Evolutionary conservation across 1,284 basidiomycete genomes (phyloP).

Genomic region (Sporisorium graminicola): DNA sequence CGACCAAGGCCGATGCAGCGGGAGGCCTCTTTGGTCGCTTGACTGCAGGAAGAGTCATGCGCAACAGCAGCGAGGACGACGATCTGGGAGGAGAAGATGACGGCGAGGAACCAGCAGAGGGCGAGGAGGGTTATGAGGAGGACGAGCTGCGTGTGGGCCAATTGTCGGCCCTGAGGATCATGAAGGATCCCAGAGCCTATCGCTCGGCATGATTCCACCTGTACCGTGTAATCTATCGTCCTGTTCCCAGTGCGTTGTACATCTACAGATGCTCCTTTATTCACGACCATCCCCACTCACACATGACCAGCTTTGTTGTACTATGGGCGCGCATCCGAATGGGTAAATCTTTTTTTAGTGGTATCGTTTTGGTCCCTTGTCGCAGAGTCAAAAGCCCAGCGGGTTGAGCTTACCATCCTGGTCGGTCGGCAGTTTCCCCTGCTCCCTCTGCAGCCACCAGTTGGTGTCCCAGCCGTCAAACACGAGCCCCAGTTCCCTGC

Average conservation of each 20-base stretch:
- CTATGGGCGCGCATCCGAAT: not conserved
- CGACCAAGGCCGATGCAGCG: conserved; percentile 17
- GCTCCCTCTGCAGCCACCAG: conserved; percentile 54
- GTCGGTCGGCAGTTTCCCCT: conserved; percentile 21
- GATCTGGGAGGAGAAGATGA: conserved; percentile 63
- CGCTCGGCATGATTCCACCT: conserved; percentile 39
- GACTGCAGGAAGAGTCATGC: conserved; percentile 33
- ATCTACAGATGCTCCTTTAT: not conserved
- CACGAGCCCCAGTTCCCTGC: conserved; percentile 48
- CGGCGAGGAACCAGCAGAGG: conserved; percentile 30
- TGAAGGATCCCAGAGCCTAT: conserved; percentile 62
- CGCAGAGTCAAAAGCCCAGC: conserved; percentile 14
- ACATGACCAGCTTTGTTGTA: conserved; percentile 1
- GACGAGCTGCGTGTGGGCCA: conserved; percentile 53
- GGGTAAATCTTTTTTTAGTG: too few relatives aligned
- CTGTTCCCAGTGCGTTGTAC: not conserved
- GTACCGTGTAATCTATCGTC: conserved; percentile 3
- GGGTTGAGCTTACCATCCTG: conserved; percentile 24
- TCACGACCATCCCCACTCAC: not conserved
- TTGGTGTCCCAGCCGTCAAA: conserved; percentile 59
- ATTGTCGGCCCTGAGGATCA: conserved; percentile 52
- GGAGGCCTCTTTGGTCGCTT: conserved; percentile 26
- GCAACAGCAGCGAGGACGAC: conserved; percentile 70
- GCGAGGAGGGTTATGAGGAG: conserved; percentile 47
- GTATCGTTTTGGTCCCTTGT: too few relatives aligned